Evolutionary conservation across 345 rosid genomes (phyloP), one percentile per base, ranked within the genome.

Genomic region (Rhizophora mangle): DNA sequence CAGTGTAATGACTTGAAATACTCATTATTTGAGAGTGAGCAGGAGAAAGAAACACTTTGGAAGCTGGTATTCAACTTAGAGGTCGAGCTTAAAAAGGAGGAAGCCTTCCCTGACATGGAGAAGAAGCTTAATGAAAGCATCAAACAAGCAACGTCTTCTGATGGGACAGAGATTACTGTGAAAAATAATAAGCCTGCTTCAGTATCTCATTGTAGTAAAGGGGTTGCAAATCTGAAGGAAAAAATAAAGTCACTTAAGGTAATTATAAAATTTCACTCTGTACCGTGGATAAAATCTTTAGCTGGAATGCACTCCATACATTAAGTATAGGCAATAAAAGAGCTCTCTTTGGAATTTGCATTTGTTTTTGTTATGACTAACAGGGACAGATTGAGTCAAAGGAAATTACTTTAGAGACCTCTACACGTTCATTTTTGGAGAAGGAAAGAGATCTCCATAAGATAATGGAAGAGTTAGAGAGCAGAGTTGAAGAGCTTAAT

Each of bases 71-170:
- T 70, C 61, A 81, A 81, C 70, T 64, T 87, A 60, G 86, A 79
- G 84, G 83, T 82, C 43, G 95, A 91, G 73, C 82, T 91, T 57
- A 83, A 82, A 86, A 87, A 81, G 80, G 89, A 88, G 60, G 89
- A 81, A 39, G 84, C 79, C 39, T 68, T 80, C 61, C 52, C 55
- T 46, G 66, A 61, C 71, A 46, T 80, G 34, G 90, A 89, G 82
- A 89, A 89, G 87, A 82, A 81, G 76, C 70, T 72, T 37, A 72
- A 72, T 27, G 74, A 77, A 63, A 80, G 80, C 85, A 84, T 67
- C 62, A 79, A 73, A 64, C 77, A 74, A 53, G 60, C 68, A 3
- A 67, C 81, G 3, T 71, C 80, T 58, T 68, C 78, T 68, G 83
- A 82, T 58, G 76, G 77, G 43, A 69, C 82, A 24, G 84, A 80